Evolutionary conservation across 805 yeast genomes (phyloP), one percentile per base, ranked within the genome.

Genomic region (Phaffomyces thermotolerans): DNA sequence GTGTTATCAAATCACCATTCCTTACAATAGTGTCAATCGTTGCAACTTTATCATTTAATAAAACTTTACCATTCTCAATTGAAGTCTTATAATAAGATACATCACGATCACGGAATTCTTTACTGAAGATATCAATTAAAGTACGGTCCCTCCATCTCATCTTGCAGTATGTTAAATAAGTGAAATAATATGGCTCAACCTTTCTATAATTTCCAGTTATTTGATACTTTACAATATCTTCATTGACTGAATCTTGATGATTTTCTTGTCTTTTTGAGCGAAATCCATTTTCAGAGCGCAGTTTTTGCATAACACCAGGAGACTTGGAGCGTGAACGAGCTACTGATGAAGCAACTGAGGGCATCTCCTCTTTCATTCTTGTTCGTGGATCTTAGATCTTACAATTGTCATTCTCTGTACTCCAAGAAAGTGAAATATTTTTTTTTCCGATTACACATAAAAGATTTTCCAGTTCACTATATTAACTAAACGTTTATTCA

Each of bases 81-180:
- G 78, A 69, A 43, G 71, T 66, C 25, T 63, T 60, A 63, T 91
- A 91, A 59, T 84, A 84, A 9, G 70, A 74, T 34, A 75, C 75
- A 12, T 81, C 79, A 45, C 84, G 70, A 54, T 90, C 93, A 46
- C 99, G 68, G 58, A 95, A 93, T 62, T 93, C 99, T 31, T 73
- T 73, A 5, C 79, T 66, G 57, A 95, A 93, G 3, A 93, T 78
- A 44, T 93, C 97, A 5, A 88, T 50, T 30, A 93, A 62, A 18
- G 78, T 78, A n/a, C 87, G 68, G 53, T 83, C 90, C 52, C 91
- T 73, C 99, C 99, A 93, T 56, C 99, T 71, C 58, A 74, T 66
- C 62, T 93, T 93, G 63, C 97, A 90, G 58, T 54, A 86, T 0
- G 99, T 93, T 63, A 87, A 70, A 58, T 93, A 91, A 0, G 95